Base-by-base conservation (phyloP, 108 stramenopile genomes). In the Nitzschia inconspicua region DNA sequence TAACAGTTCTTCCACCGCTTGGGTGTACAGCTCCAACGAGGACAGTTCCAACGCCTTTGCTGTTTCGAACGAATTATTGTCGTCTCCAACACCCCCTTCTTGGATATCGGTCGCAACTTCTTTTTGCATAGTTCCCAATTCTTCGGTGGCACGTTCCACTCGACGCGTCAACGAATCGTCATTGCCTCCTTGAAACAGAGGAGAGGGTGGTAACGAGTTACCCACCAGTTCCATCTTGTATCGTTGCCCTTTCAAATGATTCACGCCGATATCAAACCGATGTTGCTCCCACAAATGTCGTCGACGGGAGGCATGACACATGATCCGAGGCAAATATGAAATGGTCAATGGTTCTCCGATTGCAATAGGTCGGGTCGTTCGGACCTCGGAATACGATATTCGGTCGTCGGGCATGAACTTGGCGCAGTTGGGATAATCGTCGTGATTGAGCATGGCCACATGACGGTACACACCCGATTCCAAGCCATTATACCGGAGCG, bases 371-470 rank as follows among this genome's bases (percentile, higher is more conserved):
- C 85, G 56, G 2, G 86, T 92, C 4, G 85, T 88, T 30, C 86
- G 78, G 7, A 88, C 84, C 73, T 92, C 90, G 4, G 90, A 92
- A 66, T 74, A 88, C 13, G 61, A 37, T 13, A 40, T 42, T 22
- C 37, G 29, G 31, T 25, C 54, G 20, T 54, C 67, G 2, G 86
- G 86, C 25, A 58, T 60, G 37, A 88, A 82, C 48, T 92, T 92
- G 44, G 85, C 74, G 47, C 90, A 88, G 40, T 92, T 92, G 40
- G 90, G 85, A 60, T 84, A 58, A 44, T 74, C 71, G 31, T 60
- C 63, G 42, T 92, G 90, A 60, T 92, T 92, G 46, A 92, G 77
- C 79, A 92, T 92, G 29, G 85, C 83, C 40, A 80, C 78, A 60
- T 88, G 80, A 14, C 77, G 52, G 44, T 88, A 92, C 5, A 92